phyloP scores from a whole-genome alignment of 192 early-diverging fungal genomes.

The Coemansia sp. region DNA sequence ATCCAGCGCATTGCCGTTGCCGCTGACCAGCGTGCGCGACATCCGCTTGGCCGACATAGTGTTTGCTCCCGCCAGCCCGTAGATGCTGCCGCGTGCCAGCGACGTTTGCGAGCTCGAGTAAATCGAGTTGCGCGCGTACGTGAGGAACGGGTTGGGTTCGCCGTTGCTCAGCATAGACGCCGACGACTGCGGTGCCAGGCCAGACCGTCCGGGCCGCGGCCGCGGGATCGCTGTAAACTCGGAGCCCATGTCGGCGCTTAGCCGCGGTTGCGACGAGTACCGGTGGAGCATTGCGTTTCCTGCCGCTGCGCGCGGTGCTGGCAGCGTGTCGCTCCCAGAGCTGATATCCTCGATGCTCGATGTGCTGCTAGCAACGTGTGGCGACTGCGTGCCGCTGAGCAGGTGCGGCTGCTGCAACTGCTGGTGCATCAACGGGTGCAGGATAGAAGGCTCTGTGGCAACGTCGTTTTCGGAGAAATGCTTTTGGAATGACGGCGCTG shows the following conservation, averaged over 20 bases:
- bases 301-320: slow-evolving; percentile 17
- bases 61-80: slow-evolving; percentile 27
- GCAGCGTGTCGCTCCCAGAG: slow-evolving; percentile 24
- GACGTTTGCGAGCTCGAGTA: slow-evolving; percentile 55
- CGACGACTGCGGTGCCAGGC: slow-evolving; percentile 15
- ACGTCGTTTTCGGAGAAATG: slow-evolving; percentile 17
- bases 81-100: slow-evolving; percentile 47
- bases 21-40: slow-evolving; percentile 54
- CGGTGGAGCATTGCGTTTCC: slow-evolving; percentile 25
- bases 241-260: slow-evolving; percentile 16
- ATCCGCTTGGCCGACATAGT: slow-evolving; percentile 40
- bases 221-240: slow-evolving; percentile 44
- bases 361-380: slow-evolving; percentile 26
- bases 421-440: slow-evolving; percentile 7
- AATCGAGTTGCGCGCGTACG: slow-evolving; percentile 56
- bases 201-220: slow-evolving; percentile 36
- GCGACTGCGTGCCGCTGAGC: slow-evolving; percentile 13
- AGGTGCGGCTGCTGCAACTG: slow-evolving; percentile 4
- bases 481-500: slow-evolving; percentile 13
- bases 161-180: slow-evolving; percentile 7
- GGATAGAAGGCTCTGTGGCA: neutral
- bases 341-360: slow-evolving; percentile 37
- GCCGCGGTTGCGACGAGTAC: slow-evolving; percentile 43
- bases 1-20: slow-evolving; percentile 53
- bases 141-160: slow-evolving; percentile 50